Base-by-base conservation (phyloP, 2,329 filamentous ascomycete genomes). In the Fonsecaea monophora region DNA sequence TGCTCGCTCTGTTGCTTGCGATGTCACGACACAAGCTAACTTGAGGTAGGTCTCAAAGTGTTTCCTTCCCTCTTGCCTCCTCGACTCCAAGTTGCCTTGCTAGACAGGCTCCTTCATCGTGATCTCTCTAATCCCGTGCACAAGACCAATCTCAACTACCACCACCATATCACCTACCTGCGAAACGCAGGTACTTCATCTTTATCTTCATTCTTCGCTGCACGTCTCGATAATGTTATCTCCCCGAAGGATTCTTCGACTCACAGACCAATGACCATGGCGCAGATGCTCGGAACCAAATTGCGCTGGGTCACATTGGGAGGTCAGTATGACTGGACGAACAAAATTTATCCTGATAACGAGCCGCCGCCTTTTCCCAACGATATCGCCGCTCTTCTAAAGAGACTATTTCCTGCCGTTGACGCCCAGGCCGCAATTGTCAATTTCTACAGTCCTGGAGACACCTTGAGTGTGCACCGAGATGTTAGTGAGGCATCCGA, bases 301-400 rank as follows among this genome's bases (percentile, higher is more conserved):
- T 85, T 98, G 30, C 92, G 94, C 72, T 99, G 95, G 95, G 87
- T 96, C 50, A 98, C 94, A 0, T 86, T 99, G 2, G 95, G 95
- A 58, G 94, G 93, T 0, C 95, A 98, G 77, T 98, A 98, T 78
- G 92, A 98, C 80, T 98, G 94, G 95, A 96, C 93, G 0, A 86
- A 87, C 64, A 94, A 96, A 71, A 81, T 87, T 12, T 98, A 98
- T 75, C 93, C 94, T 0, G 77, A 82, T 9, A 83, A 85, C n/a
- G 67, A 77, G 3, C 89, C 91, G 0, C 92, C 92, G 0, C 74
- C 80, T 0, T 97, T 97, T 73, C 94, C 94, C 0, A 48, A 77
- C 1, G 92, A 97, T 74, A 84, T 96, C 57, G 87, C 87, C 3
- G 77, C 75, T 0, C 85, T 97, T 7, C 80, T 97, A 0, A 83